Base-by-base conservation (phyloP, 805 yeast species). In the Sungouiozyma ichnusensis region DNA sequence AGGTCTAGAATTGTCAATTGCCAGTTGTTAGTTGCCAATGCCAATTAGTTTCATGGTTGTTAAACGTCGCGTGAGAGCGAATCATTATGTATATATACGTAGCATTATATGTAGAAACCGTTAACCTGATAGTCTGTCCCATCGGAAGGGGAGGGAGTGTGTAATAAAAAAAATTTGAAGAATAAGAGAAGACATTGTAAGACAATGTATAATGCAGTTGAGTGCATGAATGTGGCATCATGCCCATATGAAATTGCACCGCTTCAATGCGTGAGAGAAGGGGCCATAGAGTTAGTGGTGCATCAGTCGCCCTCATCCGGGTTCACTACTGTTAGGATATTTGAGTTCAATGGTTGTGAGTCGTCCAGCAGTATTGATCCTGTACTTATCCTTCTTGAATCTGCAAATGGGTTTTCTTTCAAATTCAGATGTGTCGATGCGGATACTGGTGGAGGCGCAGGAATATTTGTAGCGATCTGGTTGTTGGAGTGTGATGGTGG, bases 301-400 rank as follows among this genome's bases (percentile, higher is more conserved):
- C n/a, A n/a, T n/a, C n/a, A n/a, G n/a, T 24, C 29, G 29, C 14
- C 50, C 49, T 73, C 79, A 59, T 85, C 95, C 1, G 96, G 95
- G 55, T 88, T 88, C 29, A 94, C 88, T 11, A 88, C 94, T 45
- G 86, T 80, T 37, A 88, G 68, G 16, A 85, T 78, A 65, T 85
- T 85, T 8, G 44, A 54, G 15, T 42, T 45, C n/a, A 56, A 87
- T 70, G 39, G 81, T 11, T 41, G 92, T 3, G 85, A 77, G 47
- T 83, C 94, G 59, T 86, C 94, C 9, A 92, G 94, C 9, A 94
- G 88, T 41, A 88, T 67, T 2, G 90, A 79, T 3, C 95, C 95
- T 53, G 84, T 90, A 53, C 87, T 78, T 47, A 85, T 70, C 49
- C 95, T 69, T 55, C 94, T 77, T 56, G 88, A 76, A 33, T 94